Base-by-base conservation (phyloP, 2,329 filamentous ascomycete species). In the Curvularia eragrostidis region DNA sequence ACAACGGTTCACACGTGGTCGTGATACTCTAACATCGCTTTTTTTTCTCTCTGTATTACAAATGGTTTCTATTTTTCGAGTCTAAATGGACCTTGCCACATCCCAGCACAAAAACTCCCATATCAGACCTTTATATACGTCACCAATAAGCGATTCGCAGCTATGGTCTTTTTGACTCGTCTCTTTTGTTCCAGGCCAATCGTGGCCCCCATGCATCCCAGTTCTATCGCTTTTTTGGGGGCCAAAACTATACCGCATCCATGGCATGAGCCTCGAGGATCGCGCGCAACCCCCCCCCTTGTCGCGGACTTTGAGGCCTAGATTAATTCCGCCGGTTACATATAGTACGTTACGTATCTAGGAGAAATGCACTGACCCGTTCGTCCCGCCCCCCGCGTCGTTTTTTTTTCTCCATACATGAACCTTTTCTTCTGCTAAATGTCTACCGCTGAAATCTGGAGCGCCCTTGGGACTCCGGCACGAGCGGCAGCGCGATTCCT, bases 401-500 rank as follows among this genome's bases (percentile, higher is more conserved):
- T 12, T 42, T 24, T 24, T 8, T 34, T 34, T 4, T 34, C 28
- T 24, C 18, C 23, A n/a, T n/a, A n/a, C n/a, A n/a, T 18, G 5
- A 26, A 18, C 47, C 38, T 39, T 18, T 10, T 39, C 15, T 39
- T 39, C 18, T 10, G 15, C 15, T 12, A 21, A 28, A 53, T 52
- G 55, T 46, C 38, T 10, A 28, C 39, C 23, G 53, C 56, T 13
- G 59, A 61, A 36, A 12, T 61, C 26, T 48, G 58, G 36, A 61
- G 59, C 44, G 48, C 48, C 5, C 42, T 61, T 19, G 59, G 59
- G 13, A n/a, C 32, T 6, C 59, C 59, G 5, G 51, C 52, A 12
- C 47, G 59, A 26, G 32, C 42, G 8, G 48, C 41, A 9, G 55
- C 52, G 3, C 59, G 59, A 24, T 12, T 42, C 15, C 21, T 61